These are phyloP conservation scores for Rhizophora mangle DNA, from an alignment of 345 rosid species.

Conservation along the genomic window DNA sequence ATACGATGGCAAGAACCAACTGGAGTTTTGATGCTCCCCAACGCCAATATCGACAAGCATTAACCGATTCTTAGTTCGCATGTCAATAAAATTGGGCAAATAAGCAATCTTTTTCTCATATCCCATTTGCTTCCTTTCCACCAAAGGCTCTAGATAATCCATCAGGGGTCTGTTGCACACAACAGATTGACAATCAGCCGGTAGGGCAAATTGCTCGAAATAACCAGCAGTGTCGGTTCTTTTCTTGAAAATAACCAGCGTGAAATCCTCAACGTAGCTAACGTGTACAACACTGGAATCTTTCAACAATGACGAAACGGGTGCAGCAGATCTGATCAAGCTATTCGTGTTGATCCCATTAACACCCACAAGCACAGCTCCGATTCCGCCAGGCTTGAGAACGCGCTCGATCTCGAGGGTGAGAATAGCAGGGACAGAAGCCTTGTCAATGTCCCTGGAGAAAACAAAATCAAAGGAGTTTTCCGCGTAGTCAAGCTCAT, in stretches of 20 bases:
- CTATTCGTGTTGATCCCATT: conserved; percentile 47
- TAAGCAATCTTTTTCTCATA: conserved; percentile 46
- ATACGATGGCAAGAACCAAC: conserved; percentile 70
- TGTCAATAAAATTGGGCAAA: conserved; percentile 59
- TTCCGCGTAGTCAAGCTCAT: conserved; percentile 56
- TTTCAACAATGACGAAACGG: conserved; percentile 67
- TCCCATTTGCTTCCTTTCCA: conserved; percentile 35
- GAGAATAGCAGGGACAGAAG: conserved; percentile 67
- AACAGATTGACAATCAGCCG: conserved; percentile 57
- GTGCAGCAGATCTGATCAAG: conserved; percentile 69
- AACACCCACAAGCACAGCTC: conserved; percentile 65
- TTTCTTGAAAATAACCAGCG: conserved; percentile 75
- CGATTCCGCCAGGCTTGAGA: conserved; percentile 67
- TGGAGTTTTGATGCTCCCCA: conserved; percentile 49
- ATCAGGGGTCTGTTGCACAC: conserved; percentile 42
- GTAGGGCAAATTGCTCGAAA: conserved; percentile 48
- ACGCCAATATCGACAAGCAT: conserved; percentile 70
- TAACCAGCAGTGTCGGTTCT: conserved; percentile 30
- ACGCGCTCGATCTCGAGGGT: conserved; percentile 85
- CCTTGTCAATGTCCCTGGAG: conserved; percentile 59
- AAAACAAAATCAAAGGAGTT: conserved; percentile 64
- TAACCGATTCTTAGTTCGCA: conserved; percentile 44
- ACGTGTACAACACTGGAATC: conserved; percentile 64
- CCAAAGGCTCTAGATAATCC: conserved; percentile 59
- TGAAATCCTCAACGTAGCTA: conserved; percentile 46